Base-by-base conservation (phyloP, 169 alveolate genomes). In the Cryptosporidium tyzzeri region DNA sequence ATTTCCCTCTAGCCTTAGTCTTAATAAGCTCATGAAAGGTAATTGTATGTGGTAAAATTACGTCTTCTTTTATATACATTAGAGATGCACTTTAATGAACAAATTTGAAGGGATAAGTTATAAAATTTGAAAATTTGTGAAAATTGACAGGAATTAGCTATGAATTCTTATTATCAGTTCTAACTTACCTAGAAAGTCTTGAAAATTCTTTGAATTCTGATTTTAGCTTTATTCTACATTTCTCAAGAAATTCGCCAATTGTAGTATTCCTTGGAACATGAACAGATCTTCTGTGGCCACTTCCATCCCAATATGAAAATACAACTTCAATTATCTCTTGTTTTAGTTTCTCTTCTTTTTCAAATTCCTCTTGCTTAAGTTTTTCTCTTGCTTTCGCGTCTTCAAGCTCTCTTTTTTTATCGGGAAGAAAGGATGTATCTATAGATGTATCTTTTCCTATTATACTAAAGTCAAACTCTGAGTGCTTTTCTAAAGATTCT, bases 61-160 rank as follows among this genome's bases (percentile, higher is more conserved):
- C 91, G 44, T 93, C 94, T 41, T 93, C 96, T 62, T 93, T 93
- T 37, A 93, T 91, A 68, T 91, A 93, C 92, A 93, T 86, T 21
- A 93, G 70, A 39, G 91, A 84, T 14, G 71, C 87, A n/a, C 92
- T 70, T n/a, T 45, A 21, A 31, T 41, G 10, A 29, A n/a, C 1
- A 70, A 70, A 9, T 14, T 44, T 5, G 23, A 10, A 2, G 18
- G 14, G 9, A 45, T 1, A 45, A 45, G 53, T 45, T 12, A 45
- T 14, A 18, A 45, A 45, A 3, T 45, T 45, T 48, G 14, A 3
- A 48, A 14, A 48, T 48, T 48, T 48, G 21, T 48, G 23, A 48
- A 5, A 48, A 48, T 16, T 21, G 18, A 48, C n/a, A 14, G 55
- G 7, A 48, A 48, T 48, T 48, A 14, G 3, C 2, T 48, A 1